Evolutionary conservation across 2,329 filamentous ascomycete species (phyloP), one percentile per base, ranked within the genome.

Genomic region (Phaeoacremonium minimum): DNA sequence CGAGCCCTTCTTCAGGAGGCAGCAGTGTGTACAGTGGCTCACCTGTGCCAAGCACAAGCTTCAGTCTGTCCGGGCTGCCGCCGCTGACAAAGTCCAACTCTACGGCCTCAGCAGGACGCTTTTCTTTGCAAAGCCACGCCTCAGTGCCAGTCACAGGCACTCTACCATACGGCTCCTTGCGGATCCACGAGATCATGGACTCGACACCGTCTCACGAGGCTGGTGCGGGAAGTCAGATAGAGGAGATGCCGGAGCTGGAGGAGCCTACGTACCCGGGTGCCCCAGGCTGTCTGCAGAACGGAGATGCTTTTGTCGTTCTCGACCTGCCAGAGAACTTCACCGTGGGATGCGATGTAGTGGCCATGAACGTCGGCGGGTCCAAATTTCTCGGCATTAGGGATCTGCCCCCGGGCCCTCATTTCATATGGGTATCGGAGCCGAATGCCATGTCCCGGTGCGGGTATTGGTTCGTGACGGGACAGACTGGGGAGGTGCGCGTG

Each of bases 391-490:
- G 78, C 15, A 62, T 83, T 39, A 67, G 67, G 15, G 64, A 75
- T 37, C 60, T 83, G 17, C 74, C 76, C 0, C 50, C 61, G 0
- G 79, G 79, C 0, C 53, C 70, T 12, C 79, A 83, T 50, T 72
- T 83, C 40, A 61, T 81, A 39, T 83, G 77, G 76, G 67, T 73
- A 18, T 64, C 76, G 3, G 64, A 73, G 15, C 63, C 67, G 0
- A 60, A 61, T 3, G 61, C 63, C 14, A 60, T 66, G 14, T 73
- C 73, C 3, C 67, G 78, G 4, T 72, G 64, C 37, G 79, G 75
- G 5, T 78, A 73, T 50, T 83, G 77, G 77, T 62, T 81, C 37
- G 53, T 67, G 30, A 63, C 64, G 1, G 55, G 53, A 2, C 47
- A 53, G 9, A 42, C 42, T 4, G 47, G 60, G 12, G 52, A 50